Evolutionary conservation across 768 basidiomycete species (phyloP).

Genomic region (Calocybe gangraenosa): DNA sequence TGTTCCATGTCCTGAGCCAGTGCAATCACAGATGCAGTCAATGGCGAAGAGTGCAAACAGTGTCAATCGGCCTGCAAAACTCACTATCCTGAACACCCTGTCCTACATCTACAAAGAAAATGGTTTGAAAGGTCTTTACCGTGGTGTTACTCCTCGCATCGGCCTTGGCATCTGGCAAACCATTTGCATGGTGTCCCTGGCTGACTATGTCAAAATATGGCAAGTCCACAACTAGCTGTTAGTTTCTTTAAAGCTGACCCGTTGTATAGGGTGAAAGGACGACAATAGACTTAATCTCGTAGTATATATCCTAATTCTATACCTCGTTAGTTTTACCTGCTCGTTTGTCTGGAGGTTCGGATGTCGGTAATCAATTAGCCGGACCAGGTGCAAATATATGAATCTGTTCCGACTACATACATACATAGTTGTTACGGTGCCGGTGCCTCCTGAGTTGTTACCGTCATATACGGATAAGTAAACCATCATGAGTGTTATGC

Average conservation of each 20-base stretch:
- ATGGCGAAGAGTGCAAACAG: slow-evolving; percentile 79
- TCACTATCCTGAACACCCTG: slow-evolving; percentile 89
- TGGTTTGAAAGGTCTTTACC: slow-evolving; percentile 93
- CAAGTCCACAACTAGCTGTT: slow-evolving; percentile 23
- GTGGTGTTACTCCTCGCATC: slow-evolving; percentile 96
- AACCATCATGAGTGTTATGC: slow-evolving; percentile 38
- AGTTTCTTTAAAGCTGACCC: slow-evolving; percentile 11
- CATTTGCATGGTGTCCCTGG: slow-evolving; percentile 98
- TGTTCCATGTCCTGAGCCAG: slow-evolving; percentile 1
- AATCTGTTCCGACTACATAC: no score
- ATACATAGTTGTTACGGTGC: no score
- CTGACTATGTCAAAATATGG: slow-evolving; percentile 93
- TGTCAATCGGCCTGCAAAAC: slow-evolving; percentile 82
- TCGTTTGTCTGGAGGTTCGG: background rate
- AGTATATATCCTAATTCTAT: slow-evolving; percentile 19
- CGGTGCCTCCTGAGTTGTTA: no score
- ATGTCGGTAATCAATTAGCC: slow-evolving; percentile 9
- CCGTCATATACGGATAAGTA: no score
- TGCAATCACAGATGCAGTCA: slow-evolving; percentile 84
- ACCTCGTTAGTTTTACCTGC: slow-evolving; percentile 11
- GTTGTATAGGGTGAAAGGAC: slow-evolving; percentile 47
- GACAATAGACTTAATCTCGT: slow-evolving; percentile 21
- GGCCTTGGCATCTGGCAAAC: slow-evolving; percentile 97
- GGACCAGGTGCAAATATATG: no score
- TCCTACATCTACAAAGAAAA: slow-evolving; percentile 96